Evolutionary conservation across 805 yeast genomes (phyloP).

Genomic region (Hanseniaspora vineae): DNA sequence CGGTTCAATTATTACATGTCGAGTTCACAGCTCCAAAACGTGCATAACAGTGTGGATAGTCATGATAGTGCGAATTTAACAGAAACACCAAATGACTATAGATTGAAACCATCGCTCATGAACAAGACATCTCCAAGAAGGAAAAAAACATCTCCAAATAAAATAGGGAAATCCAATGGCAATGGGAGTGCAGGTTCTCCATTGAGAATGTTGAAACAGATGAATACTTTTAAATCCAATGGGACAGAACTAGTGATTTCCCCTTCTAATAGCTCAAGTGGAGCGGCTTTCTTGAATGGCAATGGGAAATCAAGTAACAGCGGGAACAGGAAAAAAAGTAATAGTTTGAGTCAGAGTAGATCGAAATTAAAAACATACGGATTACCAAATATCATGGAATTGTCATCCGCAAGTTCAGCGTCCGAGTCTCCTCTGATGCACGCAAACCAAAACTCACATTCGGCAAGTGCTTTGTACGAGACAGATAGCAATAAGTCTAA

Average conservation of each 20-base stretch:
- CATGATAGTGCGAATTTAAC: neutral
- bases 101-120: neutral
- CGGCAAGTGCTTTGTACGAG: neutral
- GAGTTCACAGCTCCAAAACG: neutral
- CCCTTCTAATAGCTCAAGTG: too few relatives aligned
- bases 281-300: too few relatives aligned
- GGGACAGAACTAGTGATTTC: neutral
- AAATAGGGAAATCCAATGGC: neutral
- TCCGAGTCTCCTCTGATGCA: neutral
- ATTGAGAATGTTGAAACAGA: neutral
- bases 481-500: neutral
- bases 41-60: neutral
- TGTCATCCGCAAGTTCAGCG: too few relatives aligned
- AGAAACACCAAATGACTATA: neutral
- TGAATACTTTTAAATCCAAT: neutral
- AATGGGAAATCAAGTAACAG: too few relatives aligned
- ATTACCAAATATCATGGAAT: too few relatives aligned
- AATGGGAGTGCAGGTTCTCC: neutral
- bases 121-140: neutral
- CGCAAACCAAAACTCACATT: neutral
- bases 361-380: too few relatives aligned
- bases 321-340: too few relatives aligned
- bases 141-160: neutral
- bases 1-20: neutral
- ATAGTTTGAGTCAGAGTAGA: too few relatives aligned